phyloP scores from a whole-genome alignment of 352 stramenopile genomes.

The Phytophthora kernoviae region DNA sequence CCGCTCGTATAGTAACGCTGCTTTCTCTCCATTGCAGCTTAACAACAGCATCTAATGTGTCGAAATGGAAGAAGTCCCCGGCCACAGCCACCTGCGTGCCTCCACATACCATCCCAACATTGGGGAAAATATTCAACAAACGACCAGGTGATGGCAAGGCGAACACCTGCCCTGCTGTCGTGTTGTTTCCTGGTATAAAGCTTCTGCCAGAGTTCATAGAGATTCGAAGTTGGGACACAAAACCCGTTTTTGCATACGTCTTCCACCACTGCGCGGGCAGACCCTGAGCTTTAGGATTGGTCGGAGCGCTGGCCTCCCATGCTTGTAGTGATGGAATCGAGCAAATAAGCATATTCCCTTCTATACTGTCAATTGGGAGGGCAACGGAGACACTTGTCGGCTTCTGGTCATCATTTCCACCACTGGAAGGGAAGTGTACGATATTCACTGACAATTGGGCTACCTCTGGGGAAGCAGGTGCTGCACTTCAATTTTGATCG shows the following conservation, averaged over 20 bases:
- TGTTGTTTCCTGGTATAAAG: constrained; percentile 28
- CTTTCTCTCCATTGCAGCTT: constrained; percentile 53
- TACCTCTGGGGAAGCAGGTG: constrained; percentile 31
- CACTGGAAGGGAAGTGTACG: constrained; percentile 1
- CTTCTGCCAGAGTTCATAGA: constrained; percentile 57
- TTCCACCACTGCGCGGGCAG: constrained; percentile 43
- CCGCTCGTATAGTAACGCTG: constrained; percentile 32
- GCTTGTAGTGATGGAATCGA: constrained; percentile 41
- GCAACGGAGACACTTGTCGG: constrained; percentile 13
- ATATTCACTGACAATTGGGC: constrained; percentile 23
- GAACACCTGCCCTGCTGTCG: constrained; percentile 26
- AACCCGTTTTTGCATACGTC: constrained; percentile 31
- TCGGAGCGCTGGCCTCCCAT: constrained; percentile 34
- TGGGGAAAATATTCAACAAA: constrained; percentile 45
- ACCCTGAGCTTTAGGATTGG: constrained; percentile 9
- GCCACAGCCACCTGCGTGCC: constrained; percentile 56
- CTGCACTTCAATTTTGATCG: constrained; percentile 43
- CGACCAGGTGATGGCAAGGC: constrained; percentile 33
- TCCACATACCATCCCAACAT: constrained; percentile 39
- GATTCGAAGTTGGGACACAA: constrained; percentile 40
- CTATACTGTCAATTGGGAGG: constrained; percentile 33
- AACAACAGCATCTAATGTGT: constrained; percentile 56
- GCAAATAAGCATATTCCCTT: constrained; percentile 36
- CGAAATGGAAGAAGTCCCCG: constrained; percentile 61
- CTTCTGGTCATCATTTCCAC: constrained; percentile 9